These are phyloP conservation scores for Arthroderma uncinatum DNA, from an alignment of 2,329 filamentous ascomycete species.

Conservation along the genomic window DNA sequence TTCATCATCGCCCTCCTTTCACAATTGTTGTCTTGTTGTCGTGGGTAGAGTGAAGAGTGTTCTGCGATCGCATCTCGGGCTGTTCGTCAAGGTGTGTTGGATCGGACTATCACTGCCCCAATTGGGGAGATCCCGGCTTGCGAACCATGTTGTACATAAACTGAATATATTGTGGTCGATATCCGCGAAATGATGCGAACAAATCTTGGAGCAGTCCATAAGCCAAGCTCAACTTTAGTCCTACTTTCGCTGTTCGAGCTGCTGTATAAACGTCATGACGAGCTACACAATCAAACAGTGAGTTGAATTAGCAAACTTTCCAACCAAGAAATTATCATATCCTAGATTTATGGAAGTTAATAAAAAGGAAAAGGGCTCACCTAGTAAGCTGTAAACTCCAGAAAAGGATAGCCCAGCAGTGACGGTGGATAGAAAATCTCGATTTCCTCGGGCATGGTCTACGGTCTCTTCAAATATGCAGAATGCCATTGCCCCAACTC, in stretches of 20 bases:
- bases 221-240: conserved; percentile 62
- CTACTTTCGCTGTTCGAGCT: conserved; percentile 67
- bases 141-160: conserved; percentile 8
- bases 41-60: background rate
- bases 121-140: background rate
- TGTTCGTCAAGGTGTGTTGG: background rate
- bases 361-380: conserved; percentile 41
- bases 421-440: conserved; percentile 70
- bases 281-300: conserved; percentile 40
- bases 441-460: conserved; percentile 51
- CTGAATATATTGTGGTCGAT: conserved; percentile 58
- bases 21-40: background rate
- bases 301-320: conserved; percentile 10
- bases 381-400: conserved; percentile 75
- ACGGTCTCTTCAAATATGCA: conserved; percentile 76
- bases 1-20: background rate
- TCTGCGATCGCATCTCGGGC: background rate
- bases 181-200: conserved; percentile 56
- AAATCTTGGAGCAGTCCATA: conserved; percentile 76
- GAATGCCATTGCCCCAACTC: conserved; percentile 63
- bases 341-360: background rate
- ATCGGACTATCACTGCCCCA: background rate
- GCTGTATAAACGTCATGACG: conserved; percentile 66
- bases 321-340: conserved; percentile 6
- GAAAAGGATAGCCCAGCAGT: conserved; percentile 75